Conservation (phyloP, 441 rosid species). For the Jatropha podagrica region DNA sequence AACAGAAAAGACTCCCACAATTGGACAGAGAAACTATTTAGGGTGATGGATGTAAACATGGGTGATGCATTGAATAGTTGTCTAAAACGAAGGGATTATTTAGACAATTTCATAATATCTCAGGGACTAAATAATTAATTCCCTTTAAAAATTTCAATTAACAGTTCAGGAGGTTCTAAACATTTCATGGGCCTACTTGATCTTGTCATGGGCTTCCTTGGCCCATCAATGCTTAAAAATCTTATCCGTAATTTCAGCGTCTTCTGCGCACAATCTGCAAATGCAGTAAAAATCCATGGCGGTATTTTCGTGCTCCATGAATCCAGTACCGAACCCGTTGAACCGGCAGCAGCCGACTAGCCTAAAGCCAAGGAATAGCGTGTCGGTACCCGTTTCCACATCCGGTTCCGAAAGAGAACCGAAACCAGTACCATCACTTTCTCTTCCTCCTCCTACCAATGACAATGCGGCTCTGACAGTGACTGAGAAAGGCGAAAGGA, state of each 20-base stretch:
- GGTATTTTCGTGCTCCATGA: constrained; percentile 32
- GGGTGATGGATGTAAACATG: no score
- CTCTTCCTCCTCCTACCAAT: constrained; percentile 1
- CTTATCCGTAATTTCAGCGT: neutral
- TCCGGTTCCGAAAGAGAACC: neutral
- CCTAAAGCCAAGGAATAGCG: neutral
- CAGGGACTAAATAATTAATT: no score
- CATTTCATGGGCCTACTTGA: no score
- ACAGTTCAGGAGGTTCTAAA: no score
- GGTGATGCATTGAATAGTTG: no score
- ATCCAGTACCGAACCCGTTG: constrained; percentile 31
- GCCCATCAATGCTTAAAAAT: neutral
- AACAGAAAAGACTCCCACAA: no score
- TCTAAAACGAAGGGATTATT: no score
- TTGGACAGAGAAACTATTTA: no score
- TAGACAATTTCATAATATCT: no score
- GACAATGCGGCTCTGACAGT: constrained; percentile 10
- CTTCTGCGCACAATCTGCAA: neutral
- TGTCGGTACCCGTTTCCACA: neutral
- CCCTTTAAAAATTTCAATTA: no score
- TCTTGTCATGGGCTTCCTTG: neutral
- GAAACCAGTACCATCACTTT: constrained; percentile 6
- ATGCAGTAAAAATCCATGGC: constrained; percentile 28
- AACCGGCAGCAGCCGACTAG: constrained; percentile 26
- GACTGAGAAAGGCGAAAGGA: constrained; percentile 30